Conservation (phyloP, 805 yeast species). For the Groenewaldozyma salmanticensis region DNA sequence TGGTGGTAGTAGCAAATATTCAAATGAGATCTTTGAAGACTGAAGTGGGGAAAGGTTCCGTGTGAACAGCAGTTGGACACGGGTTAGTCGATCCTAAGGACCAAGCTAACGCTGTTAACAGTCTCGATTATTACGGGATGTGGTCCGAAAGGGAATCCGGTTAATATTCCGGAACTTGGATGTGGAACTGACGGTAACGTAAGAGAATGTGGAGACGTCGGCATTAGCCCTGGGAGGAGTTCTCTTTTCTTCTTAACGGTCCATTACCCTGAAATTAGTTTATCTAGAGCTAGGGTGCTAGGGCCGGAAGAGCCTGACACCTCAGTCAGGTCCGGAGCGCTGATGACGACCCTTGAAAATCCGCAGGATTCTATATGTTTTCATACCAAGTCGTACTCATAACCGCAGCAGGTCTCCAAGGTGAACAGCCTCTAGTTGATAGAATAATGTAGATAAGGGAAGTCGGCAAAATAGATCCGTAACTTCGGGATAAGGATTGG, state of each 20-base stretch:
- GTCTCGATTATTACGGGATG: conserved; percentile 28
- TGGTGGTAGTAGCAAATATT: conserved; percentile 36
- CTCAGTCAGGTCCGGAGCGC: conserved; percentile 34
- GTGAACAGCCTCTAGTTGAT: conserved; percentile 38
- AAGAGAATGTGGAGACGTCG: conserved; percentile 35
- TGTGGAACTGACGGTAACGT: conserved; percentile 36
- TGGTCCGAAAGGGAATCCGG: conserved; percentile 37
- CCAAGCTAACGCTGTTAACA: conserved; percentile 34
- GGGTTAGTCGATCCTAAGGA: conserved; percentile 37
- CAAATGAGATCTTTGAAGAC: conserved; percentile 36
- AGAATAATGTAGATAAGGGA: conserved; percentile 36
- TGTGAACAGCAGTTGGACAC: conserved; percentile 35
- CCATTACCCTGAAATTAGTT: conserved; percentile 35
- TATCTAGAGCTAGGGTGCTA: conserved; percentile 34
- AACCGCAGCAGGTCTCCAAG: conserved; percentile 40
- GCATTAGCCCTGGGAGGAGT: conserved; percentile 37
- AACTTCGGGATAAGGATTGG: conserved; percentile 37
- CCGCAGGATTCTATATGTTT: conserved; percentile 32
- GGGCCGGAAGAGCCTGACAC: conserved; percentile 33
- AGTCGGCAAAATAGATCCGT: conserved; percentile 37
- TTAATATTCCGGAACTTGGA: conserved; percentile 37
- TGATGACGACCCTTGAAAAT: conserved; percentile 34
- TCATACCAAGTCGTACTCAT: conserved; percentile 36
- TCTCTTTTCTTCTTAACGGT: conserved; percentile 35
- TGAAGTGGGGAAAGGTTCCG: conserved; percentile 36